Percentiles rank a stretch among this genome's conserved stretches.
Evolutionary conservation across 192 early-diverging fungal genomes (phyloP).

Genomic region (Dispira simplex): DNA sequence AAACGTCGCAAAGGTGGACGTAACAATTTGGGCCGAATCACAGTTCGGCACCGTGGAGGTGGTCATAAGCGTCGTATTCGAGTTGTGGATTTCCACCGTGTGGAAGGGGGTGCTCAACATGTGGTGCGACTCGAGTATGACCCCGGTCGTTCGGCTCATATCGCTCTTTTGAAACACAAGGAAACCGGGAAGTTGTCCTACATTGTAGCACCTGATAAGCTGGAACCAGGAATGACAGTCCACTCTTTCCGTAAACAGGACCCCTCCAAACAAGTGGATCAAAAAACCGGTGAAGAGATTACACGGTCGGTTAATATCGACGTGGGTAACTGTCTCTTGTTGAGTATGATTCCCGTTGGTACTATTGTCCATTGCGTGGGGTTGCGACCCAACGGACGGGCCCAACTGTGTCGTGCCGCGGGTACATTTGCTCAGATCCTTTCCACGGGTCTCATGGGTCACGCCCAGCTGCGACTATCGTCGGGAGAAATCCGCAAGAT

Average conservation of each 20-base stretch:
- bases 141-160: slow-evolving; percentile 75
- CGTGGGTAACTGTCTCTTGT: slow-evolving; percentile 76
- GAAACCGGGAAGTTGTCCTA: slow-evolving; percentile 65
- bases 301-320: slow-evolving; percentile 37
- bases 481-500: slow-evolving; percentile 81
- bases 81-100: slow-evolving; percentile 73
- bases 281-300: slow-evolving; percentile 16
- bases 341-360: slow-evolving; percentile 87
- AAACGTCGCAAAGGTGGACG: slow-evolving; percentile 76
- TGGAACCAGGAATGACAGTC: slow-evolving; percentile 61
- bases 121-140: slow-evolving; percentile 92
- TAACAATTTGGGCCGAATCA: slow-evolving; percentile 80
- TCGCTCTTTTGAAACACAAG: slow-evolving; percentile 70
- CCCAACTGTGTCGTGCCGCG: slow-evolving; percentile 65
- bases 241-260: slow-evolving; percentile 37
- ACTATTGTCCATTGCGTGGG: slow-evolving; percentile 78
- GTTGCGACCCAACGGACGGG: slow-evolving; percentile 59
- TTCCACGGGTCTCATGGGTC: slow-evolving; percentile 53
- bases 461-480: slow-evolving; percentile 70
- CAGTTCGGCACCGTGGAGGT: slow-evolving; percentile 83
- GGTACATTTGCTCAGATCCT: slow-evolving; percentile 77
- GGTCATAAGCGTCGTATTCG: slow-evolving; percentile 81
- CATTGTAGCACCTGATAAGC: slow-evolving; percentile 64
- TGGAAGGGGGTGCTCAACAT: slow-evolving; percentile 50
- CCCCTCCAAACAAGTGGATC: slow-evolving; percentile 18